Conservation (phyloP, 371 early-diverging fungal species). For the Apophysomyces ossiformis region DNA sequence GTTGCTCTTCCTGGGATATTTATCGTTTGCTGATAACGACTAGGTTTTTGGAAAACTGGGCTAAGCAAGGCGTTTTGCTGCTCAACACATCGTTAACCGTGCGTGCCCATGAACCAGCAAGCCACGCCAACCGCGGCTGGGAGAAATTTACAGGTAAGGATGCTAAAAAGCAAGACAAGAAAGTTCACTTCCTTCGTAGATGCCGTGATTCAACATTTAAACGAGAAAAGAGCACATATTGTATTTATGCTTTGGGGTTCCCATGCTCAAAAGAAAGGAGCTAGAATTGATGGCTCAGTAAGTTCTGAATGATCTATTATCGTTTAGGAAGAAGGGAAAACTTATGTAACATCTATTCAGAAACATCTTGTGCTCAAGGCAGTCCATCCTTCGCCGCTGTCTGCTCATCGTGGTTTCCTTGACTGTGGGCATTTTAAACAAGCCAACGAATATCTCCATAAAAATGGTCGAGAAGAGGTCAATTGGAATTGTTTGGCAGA, state of each 20-base stretch:
- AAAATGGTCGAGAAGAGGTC: constrained; percentile 65
- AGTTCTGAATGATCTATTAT: not conserved
- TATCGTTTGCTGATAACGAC: not conserved
- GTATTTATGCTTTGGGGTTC: constrained; percentile 99
- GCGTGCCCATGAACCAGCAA: constrained; percentile 78
- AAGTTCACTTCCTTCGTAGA: constrained; percentile 43
- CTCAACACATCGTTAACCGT: constrained; percentile 96
- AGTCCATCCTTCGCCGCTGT: constrained; percentile 96
- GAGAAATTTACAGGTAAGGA: constrained; percentile 80
- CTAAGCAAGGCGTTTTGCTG: constrained; percentile 93
- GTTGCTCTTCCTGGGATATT: not conserved
- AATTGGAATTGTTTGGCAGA: constrained; percentile 72
- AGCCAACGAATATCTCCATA: constrained; percentile 91
- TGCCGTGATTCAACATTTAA: constrained; percentile 79
- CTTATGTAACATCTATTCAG: constrained; percentile 26
- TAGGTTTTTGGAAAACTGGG: constrained; percentile 65
- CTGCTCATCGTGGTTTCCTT: constrained; percentile 90
- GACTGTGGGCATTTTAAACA: constrained; percentile 89
- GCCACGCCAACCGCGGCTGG: constrained; percentile 95
- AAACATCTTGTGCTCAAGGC: constrained; percentile 88
- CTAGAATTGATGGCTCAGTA: constrained; percentile 60
- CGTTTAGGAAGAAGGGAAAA: not conserved
- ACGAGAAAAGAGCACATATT: constrained; percentile 61
- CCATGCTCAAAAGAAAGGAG: constrained; percentile 82
- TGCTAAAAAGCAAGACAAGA: not conserved